These are phyloP conservation scores for Glomus cerebriforme DNA, from an alignment of 192 early-diverging fungal genomes.

Conservation along the genomic window DNA sequence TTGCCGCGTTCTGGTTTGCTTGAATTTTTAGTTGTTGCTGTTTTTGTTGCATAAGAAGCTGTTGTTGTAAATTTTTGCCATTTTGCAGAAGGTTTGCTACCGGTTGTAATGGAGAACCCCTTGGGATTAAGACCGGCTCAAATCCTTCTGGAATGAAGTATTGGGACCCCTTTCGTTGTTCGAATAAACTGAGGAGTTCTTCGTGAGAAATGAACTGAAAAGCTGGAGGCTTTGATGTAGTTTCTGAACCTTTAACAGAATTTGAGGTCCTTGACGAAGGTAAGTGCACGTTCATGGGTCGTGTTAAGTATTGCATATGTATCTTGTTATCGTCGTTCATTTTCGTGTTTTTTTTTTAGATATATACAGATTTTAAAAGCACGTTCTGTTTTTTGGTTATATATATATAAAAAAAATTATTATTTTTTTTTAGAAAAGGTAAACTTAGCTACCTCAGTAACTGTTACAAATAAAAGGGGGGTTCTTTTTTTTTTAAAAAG, in stretches of 20 bases:
- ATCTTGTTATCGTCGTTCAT: background rate
- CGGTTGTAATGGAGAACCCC: slow-evolving; percentile 11
- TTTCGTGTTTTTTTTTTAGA: background rate
- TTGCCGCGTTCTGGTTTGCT: background rate
- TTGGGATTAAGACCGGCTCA: slow-evolving; percentile 28
- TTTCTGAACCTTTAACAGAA: slow-evolving; percentile 2
- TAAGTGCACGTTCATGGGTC: background rate
- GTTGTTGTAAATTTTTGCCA: slow-evolving; percentile 15
- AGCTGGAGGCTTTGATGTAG: background rate
- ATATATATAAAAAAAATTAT: background rate
- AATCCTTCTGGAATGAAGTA: slow-evolving; percentile 33
- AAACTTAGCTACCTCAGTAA: background rate
- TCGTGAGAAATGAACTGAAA: slow-evolving; percentile 23
- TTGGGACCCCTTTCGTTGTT: slow-evolving; percentile 27
- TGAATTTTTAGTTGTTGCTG: slow-evolving; percentile 10
- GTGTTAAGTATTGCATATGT: background rate
- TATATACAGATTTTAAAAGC: background rate
- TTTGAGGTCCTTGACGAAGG: background rate
- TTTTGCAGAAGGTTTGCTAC: slow-evolving; percentile 17
- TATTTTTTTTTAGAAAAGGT: background rate
- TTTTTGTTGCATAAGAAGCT: background rate
- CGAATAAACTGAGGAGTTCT: slow-evolving; percentile 17
- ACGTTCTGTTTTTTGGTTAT: background rate
- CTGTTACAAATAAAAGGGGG: background rate
- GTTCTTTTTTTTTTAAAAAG: too few relatives aligned